phyloP scores from a whole-genome alignment of 1,139 yeast species.

The Lodderomyces theae region DNA sequence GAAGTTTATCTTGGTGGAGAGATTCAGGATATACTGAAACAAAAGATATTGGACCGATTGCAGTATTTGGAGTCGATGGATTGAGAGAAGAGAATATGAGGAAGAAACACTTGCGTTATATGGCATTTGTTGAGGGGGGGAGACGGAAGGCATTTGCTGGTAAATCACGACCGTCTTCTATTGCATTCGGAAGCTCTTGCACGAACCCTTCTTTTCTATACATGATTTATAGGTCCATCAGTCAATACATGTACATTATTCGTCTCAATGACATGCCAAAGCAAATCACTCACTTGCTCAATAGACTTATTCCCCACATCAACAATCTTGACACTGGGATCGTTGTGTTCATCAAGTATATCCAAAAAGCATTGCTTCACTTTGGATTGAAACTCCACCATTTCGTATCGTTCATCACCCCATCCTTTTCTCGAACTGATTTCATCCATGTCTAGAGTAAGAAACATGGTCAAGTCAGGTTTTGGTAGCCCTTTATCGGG shows the following conservation, averaged over 20 bases:
- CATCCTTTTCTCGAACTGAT: slow-evolving; percentile 65
- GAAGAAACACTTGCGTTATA: background rate
- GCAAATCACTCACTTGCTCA: slow-evolving; percentile 47
- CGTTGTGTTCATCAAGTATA: slow-evolving; percentile 33
- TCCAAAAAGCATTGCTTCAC: slow-evolving; percentile 62
- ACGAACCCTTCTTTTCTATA: slow-evolving; percentile 3
- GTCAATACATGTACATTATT: slow-evolving; percentile 16
- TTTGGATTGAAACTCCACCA: slow-evolving; percentile 60
- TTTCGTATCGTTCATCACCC: slow-evolving; percentile 92
- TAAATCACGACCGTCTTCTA: too few species aligned
- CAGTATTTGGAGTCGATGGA: slow-evolving; percentile 47
- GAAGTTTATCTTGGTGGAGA: slow-evolving; percentile 80
- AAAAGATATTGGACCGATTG: slow-evolving; percentile 52
- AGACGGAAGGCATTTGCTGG: too few species aligned
- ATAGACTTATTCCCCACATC: slow-evolving; percentile 62
- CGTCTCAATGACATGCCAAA: slow-evolving; percentile 26
- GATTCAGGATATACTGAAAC: slow-evolving; percentile 68
- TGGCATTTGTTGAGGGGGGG: background rate
- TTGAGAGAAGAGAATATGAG: slow-evolving; percentile 8
- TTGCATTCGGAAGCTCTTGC: too few species aligned
- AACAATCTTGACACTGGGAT: slow-evolving; percentile 40
- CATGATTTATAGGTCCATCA: slow-evolving; percentile 15
- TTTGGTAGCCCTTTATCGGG: slow-evolving; percentile 85
- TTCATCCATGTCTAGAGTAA: slow-evolving; percentile 58
- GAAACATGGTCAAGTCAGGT: slow-evolving; percentile 81